These are phyloP conservation scores for Pythium phragmitis DNA, from an alignment of 352 stramenopile genomes.

Conservation along the genomic window DNA sequence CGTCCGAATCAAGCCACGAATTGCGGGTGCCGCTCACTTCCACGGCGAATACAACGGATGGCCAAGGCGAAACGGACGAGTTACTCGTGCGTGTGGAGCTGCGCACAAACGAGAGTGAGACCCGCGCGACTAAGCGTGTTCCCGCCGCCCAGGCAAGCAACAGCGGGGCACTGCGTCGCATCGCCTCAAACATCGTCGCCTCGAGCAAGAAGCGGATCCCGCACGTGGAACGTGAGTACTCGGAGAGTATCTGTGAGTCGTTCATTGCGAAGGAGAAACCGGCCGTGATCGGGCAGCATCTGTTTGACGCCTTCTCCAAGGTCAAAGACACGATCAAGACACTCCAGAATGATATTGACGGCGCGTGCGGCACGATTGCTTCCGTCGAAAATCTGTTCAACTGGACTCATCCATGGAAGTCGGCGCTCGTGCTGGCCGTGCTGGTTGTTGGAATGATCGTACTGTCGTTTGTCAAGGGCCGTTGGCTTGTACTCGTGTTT, in stretches of 20 bases:
- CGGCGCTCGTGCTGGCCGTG: conserved; percentile 52
- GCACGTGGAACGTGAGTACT: conserved; percentile 58
- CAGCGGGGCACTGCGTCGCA: conserved; percentile 12
- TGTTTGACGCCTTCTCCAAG: conserved; percentile 83
- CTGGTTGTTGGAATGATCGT: conserved; percentile 51
- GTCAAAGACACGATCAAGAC: conserved; percentile 80
- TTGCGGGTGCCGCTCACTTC: conserved; percentile 24
- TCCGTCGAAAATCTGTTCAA: conserved; percentile 84
- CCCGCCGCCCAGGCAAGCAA: background rate
- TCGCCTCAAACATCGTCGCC: conserved; percentile 16
- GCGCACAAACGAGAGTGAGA: conserved; percentile 20
- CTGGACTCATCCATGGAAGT: conserved; percentile 89
- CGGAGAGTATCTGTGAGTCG: conserved; percentile 65
- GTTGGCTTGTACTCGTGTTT: conserved; percentile 75
- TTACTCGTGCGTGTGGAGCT: conserved; percentile 61
- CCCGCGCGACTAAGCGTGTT: conserved; percentile 1
- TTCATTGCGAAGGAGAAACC: conserved; percentile 73
- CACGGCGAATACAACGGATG: background rate
- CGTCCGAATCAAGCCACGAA: conserved; percentile 35
- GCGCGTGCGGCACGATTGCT: conserved; percentile 63
- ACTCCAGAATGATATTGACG: conserved; percentile 74
- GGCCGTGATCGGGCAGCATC: conserved; percentile 58
- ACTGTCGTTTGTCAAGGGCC: conserved; percentile 63
- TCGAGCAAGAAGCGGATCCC: conserved; percentile 23
- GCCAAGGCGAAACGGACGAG: conserved; percentile 32